Evolutionary conservation across 2,329 filamentous ascomycete species (phyloP).

Genomic region (Phyllosticta citrichinensis): DNA sequence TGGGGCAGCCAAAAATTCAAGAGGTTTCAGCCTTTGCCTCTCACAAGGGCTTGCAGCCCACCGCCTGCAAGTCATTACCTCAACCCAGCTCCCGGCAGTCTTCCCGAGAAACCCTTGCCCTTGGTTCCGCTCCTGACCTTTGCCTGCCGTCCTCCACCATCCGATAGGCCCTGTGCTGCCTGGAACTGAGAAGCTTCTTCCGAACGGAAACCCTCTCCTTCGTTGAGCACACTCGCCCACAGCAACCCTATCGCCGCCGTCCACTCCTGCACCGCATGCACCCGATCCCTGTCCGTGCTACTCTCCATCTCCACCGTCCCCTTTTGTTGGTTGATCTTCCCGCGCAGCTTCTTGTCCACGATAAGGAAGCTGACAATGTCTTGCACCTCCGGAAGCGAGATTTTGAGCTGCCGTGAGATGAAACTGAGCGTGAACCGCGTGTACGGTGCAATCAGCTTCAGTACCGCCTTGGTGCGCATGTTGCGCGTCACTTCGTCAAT

Average conservation of each 20-base stretch:
- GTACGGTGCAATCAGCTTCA: conserved; percentile 91
- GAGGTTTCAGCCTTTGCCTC: conserved; percentile 12
- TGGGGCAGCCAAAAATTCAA: background rate
- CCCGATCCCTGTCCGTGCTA: conserved; percentile 61
- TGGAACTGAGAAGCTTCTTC: conserved; percentile 32
- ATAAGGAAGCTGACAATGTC: conserved; percentile 96
- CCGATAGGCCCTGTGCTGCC: conserved; percentile 13
- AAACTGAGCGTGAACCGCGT: conserved; percentile 81
- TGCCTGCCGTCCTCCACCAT: conserved; percentile 18
- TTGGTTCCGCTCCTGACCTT: conserved; percentile 23
- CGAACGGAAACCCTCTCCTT: conserved; percentile 60
- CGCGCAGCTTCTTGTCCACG: conserved; percentile 75
- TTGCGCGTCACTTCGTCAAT: conserved; percentile 98
- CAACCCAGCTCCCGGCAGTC: conserved; percentile 24
- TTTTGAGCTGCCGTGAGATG: conserved; percentile 80
- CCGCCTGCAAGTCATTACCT: conserved; percentile 32
- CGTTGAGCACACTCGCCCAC: conserved; percentile 63
- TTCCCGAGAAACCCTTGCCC: conserved; percentile 29
- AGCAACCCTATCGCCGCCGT: conserved; percentile 58
- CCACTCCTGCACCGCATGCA: conserved; percentile 64
- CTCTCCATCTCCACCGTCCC: conserved; percentile 76
- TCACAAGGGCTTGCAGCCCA: conserved; percentile 17
- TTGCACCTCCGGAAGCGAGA: conserved; percentile 75
- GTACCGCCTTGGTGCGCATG: conserved; percentile 91
- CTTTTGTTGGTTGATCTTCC: conserved; percentile 79